Base-by-base conservation (phyloP, 2,329 filamentous ascomycete genomes). In the Colletotrichum shisoi region DNA sequence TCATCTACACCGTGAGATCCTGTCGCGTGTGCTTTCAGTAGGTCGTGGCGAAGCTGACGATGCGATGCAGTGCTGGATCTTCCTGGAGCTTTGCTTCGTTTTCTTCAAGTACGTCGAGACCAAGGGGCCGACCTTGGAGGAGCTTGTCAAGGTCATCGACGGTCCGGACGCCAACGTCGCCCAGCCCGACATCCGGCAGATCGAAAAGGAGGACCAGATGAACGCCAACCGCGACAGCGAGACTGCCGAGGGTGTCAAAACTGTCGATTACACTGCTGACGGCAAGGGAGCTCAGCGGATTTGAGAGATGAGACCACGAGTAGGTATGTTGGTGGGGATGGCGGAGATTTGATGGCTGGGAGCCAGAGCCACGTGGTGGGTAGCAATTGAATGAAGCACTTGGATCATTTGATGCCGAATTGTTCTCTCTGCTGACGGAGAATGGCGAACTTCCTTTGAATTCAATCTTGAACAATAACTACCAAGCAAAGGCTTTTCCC, bases 61-160 rank as follows among this genome's bases (percentile, higher is more conserved):
- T 15, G 13, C 15, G 13, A 31, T 13, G n/a, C 7, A 64, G 62
- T 64, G 62, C 58, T 67, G 63, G 67, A 61, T 69, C 24, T 51
- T 57, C 46, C 31, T 61, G 19, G 63, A 69, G 24, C 40, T 67
- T 1, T 24, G 44, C 48, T 69, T 67, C 13, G 81, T 87, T 67
- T 87, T 83, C 76, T 84, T 81, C 73, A 81, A 81, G 77, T 82
- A 81, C 72, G 78, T 88, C 69, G 87, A 90, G 78, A 90, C 87
- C 40, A 83, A 82, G 71, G 87, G 87, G 21, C 85, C 85, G 2
- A 89, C 87, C 21, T 85, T 90, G 39, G 87, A 90, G 76, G 87
- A 90, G 76, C 82, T 90, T 42, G 87, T 85, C 72, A 85, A 85
- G 78, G 83, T 89, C 75, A 89, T 90, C 74, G 87, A 89, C 70